Evolutionary conservation across 164 flowering plant species (phyloP).

Genomic region (Aristolochia contorta): DNA sequence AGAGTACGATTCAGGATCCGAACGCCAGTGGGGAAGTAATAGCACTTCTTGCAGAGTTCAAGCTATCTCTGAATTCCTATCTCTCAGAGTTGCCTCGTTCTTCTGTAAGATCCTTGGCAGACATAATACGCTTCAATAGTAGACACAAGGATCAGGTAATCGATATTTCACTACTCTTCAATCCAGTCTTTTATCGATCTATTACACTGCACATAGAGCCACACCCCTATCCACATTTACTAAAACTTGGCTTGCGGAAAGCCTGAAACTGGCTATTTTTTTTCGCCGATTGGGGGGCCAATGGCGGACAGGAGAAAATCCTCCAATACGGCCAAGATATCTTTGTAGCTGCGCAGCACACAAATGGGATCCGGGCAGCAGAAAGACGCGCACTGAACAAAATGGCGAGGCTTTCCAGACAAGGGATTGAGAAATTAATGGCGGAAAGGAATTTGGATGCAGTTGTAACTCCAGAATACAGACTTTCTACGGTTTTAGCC

Average conservation of each 20-base stretch:
- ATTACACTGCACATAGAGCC: too few relatives aligned
- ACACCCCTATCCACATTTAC: too few relatives aligned
- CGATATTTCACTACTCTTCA: too few relatives aligned
- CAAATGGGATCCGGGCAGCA: conserved; percentile 23
- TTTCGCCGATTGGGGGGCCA: background rate
- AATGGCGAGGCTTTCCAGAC: conserved; percentile 11
- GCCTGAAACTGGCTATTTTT: too few relatives aligned
- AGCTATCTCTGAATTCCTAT: conserved; percentile 31
- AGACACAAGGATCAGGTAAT: conserved; percentile 30
- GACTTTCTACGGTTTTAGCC: conserved; percentile 20
- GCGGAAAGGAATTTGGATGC: conserved; percentile 32
- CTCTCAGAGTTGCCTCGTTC: conserved; percentile 34
- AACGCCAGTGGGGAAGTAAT: conserved; percentile 17
- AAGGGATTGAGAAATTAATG: conserved; percentile 40
- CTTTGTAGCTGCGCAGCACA: conserved; percentile 14
- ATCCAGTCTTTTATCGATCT: too few relatives aligned
- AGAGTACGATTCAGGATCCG: conserved; percentile 13
- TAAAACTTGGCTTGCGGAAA: too few relatives aligned
- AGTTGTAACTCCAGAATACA: conserved; percentile 20
- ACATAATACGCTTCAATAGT: conserved; percentile 42
- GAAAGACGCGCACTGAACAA: conserved; percentile 19
- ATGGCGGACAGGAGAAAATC: conserved; percentile 23
- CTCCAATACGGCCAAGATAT: conserved; percentile 20
- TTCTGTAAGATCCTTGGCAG: conserved; percentile 46
- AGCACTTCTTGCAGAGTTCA: conserved; percentile 43